Percentiles rank a stretch among this genome's conserved stretches.
phyloP scores from a whole-genome alignment of 202 grass and related monocot genomes.

The Eragrostis tef region DNA sequence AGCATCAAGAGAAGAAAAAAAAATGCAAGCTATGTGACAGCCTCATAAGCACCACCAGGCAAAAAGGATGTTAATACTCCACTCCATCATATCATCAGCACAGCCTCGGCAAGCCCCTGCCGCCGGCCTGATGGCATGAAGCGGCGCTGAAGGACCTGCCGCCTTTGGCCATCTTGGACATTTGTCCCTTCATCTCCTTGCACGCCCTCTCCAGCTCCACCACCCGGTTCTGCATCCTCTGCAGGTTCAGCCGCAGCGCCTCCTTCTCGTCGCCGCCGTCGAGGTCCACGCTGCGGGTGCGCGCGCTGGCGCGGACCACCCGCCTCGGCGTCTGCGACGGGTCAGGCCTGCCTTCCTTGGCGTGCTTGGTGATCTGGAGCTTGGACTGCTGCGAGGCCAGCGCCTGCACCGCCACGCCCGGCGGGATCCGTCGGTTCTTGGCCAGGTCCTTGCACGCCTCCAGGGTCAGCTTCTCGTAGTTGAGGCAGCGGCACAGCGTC shows the following conservation, averaged over 20 bases:
- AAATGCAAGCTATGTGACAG: conserved; percentile 42
- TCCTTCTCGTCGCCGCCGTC: conserved; percentile 63
- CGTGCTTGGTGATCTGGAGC: conserved; percentile 51
- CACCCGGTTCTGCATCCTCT: conserved; percentile 76
- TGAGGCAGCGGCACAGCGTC: conserved; percentile 74
- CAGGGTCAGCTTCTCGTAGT: conserved; percentile 88
- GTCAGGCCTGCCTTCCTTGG: neutral
- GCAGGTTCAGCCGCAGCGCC: conserved; percentile 62
- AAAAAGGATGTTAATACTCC: neutral
- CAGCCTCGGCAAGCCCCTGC: conserved; percentile 70
- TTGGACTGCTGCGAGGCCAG: conserved; percentile 60
- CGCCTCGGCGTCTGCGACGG: conserved; percentile 49
- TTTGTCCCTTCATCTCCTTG: conserved; percentile 78
- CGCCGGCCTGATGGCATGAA: conserved; percentile 51
- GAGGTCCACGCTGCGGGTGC: conserved; percentile 30
- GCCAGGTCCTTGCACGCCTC: conserved; percentile 84
- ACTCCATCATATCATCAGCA: conserved; percentile 50
- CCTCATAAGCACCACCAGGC: neutral
- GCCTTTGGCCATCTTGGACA: conserved; percentile 60
- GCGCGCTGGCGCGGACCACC: neutral
- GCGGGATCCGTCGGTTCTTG: conserved; percentile 73
- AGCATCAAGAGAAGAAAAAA: conserved; percentile 7
- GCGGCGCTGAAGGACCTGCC: conserved; percentile 48
- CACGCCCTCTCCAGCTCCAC: conserved; percentile 84
- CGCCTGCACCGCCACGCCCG: conserved; percentile 59